Evolutionary conservation across 495 filamentous ascomycete genomes (phyloP).

Genomic region (Bombardia bombarda): DNA sequence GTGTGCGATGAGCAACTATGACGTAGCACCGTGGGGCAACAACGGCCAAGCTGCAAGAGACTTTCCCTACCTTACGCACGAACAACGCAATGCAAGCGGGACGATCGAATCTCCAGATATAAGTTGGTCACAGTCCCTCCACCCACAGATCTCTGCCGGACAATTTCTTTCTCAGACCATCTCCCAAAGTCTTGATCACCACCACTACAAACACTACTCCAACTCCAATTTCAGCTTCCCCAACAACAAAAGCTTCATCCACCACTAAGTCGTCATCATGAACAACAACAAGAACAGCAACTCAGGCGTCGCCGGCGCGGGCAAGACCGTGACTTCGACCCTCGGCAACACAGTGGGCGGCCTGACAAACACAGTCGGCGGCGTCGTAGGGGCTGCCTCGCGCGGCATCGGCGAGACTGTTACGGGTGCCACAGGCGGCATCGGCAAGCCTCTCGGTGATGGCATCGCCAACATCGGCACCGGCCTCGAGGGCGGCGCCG

Average conservation of each 20-base stretch:
- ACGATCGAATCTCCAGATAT: too few species aligned
- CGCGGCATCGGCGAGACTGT: conserved; percentile 38
- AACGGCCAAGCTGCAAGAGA: too few species aligned
- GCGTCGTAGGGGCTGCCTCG: conserved; percentile 58
- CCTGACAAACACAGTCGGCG: conserved; percentile 57
- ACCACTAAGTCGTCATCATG: conserved; percentile 6
- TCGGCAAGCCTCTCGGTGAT: conserved; percentile 59
- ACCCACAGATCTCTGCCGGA: too few species aligned
- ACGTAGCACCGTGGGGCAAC: too few species aligned
- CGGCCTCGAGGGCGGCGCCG: conserved; percentile 52
- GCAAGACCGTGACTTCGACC: conserved; percentile 53
- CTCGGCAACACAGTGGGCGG: conserved; percentile 45
- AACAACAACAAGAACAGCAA: conserved; percentile 36
- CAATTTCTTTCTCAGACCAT: too few species aligned
- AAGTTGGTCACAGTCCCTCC: too few species aligned
- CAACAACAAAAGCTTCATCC: conserved; percentile 11
- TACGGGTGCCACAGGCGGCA: conserved; percentile 47
- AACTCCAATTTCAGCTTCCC: conserved; percentile 6
- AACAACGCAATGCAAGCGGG: too few species aligned
- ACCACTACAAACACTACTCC: conserved; percentile 13
- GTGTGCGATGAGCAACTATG: too few species aligned
- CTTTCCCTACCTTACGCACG: too few species aligned
- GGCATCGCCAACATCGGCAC: conserved; percentile 52
- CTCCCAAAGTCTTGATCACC: too few species aligned
- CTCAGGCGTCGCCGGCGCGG: conserved; percentile 56